Base-by-base conservation (phyloP, 2,329 filamentous ascomycete genomes). In the Orbilia oligospora region DNA sequence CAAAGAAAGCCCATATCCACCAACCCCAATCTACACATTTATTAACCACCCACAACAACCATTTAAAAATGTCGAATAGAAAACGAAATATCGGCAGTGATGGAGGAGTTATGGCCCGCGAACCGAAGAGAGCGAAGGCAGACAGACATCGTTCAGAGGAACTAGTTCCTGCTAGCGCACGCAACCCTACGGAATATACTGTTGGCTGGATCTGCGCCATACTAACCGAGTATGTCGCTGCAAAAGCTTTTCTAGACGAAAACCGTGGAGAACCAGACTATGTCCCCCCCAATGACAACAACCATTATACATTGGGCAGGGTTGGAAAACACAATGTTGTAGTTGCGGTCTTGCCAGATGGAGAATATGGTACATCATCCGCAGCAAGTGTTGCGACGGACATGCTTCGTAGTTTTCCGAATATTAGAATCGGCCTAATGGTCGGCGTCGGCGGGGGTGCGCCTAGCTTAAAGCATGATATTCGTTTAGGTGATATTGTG, bases 141-240 rank as follows among this genome's bases (percentile, higher is more conserved):
- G n/a, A n/a, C n/a, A n/a, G n/a, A n/a, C n/a, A n/a, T n/a, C n/a
- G n/a, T n/a, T n/a, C n/a, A n/a, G n/a, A n/a, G n/a, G n/a, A n/a
- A n/a, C n/a, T n/a, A n/a, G n/a, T n/a, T n/a, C n/a, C n/a, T n/a
- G n/a, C n/a, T n/a, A n/a, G n/a, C n/a, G n/a, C n/a, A n/a, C n/a
- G n/a, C n/a, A n/a, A n/a, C n/a, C n/a, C n/a, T n/a, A n/a, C n/a
- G n/a, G n/a, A n/a, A n/a, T 46, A 46, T 20, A 46, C 14, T 8
- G 83, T 87, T 8, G 85, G 85, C 16, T 87, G 85, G 85, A 86
- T 87, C 4, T 87, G 84, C 69, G 85, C 86, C 5, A 69, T 86
- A 2, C 16, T 8, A 0, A 82, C 80, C 0, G 86, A 87, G 64
- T 83, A 81, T 53, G 82, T 84, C 56, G 85, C 86, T 1, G 86